These are phyloP conservation scores for Sugiyamaella neomexicana DNA, from an alignment of 1,139 yeast species.

Conservation along the genomic window DNA sequence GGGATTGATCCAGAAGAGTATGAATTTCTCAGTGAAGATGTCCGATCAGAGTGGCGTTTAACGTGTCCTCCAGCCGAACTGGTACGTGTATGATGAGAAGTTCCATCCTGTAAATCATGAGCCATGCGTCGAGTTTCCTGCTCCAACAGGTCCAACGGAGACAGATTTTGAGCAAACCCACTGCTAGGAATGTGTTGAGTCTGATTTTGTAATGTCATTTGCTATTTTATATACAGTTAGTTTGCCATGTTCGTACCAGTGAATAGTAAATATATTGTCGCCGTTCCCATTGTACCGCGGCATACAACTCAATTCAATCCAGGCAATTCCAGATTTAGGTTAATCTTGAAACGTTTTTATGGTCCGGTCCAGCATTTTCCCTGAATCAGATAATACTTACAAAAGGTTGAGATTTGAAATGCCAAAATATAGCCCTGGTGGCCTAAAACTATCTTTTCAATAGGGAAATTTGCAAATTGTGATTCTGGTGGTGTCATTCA, in stretches of 20 bases:
- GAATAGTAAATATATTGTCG: no score
- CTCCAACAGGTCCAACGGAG: constrained; percentile 37
- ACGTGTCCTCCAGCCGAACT: not conserved
- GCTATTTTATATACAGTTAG: not conserved
- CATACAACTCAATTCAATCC: not conserved
- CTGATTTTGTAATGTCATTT: constrained; percentile 12
- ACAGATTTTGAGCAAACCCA: constrained; percentile 29
- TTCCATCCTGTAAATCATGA: constrained; percentile 22
- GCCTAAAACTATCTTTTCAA: not conserved
- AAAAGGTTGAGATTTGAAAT: not conserved
- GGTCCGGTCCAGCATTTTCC: not conserved
- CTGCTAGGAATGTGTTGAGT: constrained; percentile 4
- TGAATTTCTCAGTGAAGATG: not conserved
- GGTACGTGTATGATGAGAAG: not conserved
- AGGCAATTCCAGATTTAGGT: not conserved
- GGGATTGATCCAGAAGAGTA: not conserved
- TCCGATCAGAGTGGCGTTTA: not conserved
- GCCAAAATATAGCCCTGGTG: not conserved
- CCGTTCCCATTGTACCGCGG: no score
- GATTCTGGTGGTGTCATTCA: constrained; percentile 4
- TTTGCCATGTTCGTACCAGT: no score
- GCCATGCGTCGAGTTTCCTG: constrained; percentile 36
- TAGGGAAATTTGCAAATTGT: not conserved
- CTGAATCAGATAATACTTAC: constrained; percentile 3
- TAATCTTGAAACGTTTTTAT: not conserved